Conservation (phyloP, 2,329 filamentous ascomycete genomes). For the Hymenoscyphus salicellus region DNA sequence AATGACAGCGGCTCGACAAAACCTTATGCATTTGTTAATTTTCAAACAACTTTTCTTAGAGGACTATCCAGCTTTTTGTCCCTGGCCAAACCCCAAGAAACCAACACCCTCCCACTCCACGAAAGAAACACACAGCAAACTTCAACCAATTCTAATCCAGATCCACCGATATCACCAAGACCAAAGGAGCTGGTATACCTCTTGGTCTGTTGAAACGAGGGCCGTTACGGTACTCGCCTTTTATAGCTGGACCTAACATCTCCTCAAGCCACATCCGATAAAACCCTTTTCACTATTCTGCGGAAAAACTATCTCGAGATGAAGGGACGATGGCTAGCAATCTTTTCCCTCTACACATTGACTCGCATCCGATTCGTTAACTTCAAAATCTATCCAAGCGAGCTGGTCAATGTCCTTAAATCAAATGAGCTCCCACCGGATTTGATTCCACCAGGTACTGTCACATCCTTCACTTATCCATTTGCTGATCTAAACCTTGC, state of each 20-base stretch:
- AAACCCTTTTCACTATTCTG: constrained; percentile 8
- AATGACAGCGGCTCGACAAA: no score
- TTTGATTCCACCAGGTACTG: background rate
- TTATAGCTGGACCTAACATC: constrained; percentile 7
- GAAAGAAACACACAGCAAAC: background rate
- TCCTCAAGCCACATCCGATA: constrained; percentile 4
- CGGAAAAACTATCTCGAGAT: constrained; percentile 6
- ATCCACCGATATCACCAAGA: background rate
- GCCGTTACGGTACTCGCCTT: constrained; percentile 4
- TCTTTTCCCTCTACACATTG: constrained; percentile 11
- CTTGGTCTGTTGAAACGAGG: constrained; percentile 10
- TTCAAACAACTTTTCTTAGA: background rate
- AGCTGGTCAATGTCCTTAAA: constrained; percentile 14
- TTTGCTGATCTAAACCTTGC: no score
- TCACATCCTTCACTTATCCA: no score
- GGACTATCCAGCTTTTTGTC: background rate
- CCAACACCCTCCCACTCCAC: background rate
- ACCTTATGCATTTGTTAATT: background rate
- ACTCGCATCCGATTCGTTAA: constrained; percentile 13
- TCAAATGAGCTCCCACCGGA: constrained; percentile 13
- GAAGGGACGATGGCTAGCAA: constrained; percentile 3
- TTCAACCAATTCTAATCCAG: background rate
- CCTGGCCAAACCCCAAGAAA: background rate
- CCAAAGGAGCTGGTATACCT: constrained; percentile 10
- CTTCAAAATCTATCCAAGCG: constrained; percentile 12